Evolutionary conservation across 73 alveolate genomes (phyloP).

Genomic region (Paramecium sonneborni): DNA sequence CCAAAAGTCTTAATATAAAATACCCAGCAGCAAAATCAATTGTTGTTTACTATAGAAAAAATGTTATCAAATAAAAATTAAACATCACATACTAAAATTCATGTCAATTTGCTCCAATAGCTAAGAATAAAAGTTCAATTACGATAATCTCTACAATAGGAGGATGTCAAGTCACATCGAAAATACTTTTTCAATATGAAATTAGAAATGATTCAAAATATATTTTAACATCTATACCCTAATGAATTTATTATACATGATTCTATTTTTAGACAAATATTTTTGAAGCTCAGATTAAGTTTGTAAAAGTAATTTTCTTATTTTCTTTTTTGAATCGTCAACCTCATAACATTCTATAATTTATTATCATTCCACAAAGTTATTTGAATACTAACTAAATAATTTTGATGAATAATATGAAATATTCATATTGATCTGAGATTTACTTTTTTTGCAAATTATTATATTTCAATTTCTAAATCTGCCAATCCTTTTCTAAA

Average conservation of each 20-base stretch:
- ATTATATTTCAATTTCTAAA: no score
- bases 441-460: no score
- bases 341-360: no score
- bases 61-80: background rate
- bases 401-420: no score
- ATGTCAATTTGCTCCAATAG: background rate
- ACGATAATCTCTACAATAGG: background rate
- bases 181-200: background rate
- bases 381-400: no score
- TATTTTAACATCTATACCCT: background rate
- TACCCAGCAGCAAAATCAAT: conserved; percentile 1
- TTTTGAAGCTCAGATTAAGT: no score
- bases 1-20: background rate
- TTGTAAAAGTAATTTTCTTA: no score
- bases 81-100: background rate
- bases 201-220: background rate
- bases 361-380: no score
- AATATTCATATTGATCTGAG: no score
- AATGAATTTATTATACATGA: background rate
- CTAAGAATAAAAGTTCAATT: background rate
- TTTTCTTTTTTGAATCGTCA: no score
- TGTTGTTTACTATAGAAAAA: background rate
- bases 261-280: no score
- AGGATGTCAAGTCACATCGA: background rate
- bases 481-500: no score